Percentiles rank a stretch among this genome's conserved stretches.
Evolutionary conservation across 2,329 filamentous ascomycete species (phyloP).

Genomic region (Triangularia setosa): DNA sequence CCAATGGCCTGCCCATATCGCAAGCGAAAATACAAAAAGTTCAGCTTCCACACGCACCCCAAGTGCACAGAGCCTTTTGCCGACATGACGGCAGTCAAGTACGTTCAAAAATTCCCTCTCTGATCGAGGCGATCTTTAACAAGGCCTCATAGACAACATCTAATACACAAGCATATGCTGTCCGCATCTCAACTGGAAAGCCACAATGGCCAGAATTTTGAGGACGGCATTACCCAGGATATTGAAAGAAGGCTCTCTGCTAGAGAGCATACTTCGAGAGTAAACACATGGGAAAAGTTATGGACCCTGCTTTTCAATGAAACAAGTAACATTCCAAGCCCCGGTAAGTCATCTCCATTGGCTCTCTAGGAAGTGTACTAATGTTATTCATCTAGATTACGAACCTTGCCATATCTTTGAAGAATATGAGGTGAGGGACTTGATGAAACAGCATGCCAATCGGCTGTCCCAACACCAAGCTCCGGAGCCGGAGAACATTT

Average conservation of each 20-base stretch:
- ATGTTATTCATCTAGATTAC: not conserved
- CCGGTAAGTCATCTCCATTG: not conserved
- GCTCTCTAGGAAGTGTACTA: not conserved
- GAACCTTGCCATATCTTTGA: not conserved
- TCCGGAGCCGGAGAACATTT: no score
- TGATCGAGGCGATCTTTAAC: not conserved
- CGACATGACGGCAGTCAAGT: not conserved
- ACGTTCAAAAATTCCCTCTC: not conserved
- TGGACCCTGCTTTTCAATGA: not conserved
- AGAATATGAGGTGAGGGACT: not conserved
- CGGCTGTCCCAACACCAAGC: not conserved
- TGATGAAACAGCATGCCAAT: not conserved
- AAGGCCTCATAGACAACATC: not conserved
- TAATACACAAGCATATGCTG: not conserved
- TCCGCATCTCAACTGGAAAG: not conserved
- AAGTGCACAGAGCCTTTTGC: constrained; percentile 2
- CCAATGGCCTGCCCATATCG: constrained; percentile 7
- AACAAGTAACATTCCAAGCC: not conserved
- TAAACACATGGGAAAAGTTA: not conserved
- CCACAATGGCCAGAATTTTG: not conserved
- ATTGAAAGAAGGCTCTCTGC: not conserved
- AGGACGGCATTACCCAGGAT: not conserved
- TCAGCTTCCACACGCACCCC: not conserved
- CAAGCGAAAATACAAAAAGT: constrained; percentile 1
- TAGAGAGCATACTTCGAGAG: not conserved